Base-by-base conservation (phyloP, 169 alveolate species). In the Plasmodium fragile region DNA sequence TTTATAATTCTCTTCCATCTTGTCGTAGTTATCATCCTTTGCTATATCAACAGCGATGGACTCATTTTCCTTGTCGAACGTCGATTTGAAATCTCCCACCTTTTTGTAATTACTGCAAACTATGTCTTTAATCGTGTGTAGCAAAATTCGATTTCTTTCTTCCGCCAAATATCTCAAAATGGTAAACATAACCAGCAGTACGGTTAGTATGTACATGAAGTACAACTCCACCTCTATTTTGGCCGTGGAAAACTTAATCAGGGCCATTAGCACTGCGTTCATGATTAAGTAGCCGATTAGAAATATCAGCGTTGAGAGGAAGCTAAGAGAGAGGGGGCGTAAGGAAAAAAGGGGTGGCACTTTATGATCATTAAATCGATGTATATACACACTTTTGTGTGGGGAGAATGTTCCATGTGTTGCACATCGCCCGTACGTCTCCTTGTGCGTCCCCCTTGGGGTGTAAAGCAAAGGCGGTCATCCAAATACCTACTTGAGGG, bases 21-120 rank as follows among this genome's bases (percentile, higher is more conserved):
- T 78, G 34, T 87, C 75, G 78, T 73, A 84, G 69, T 78, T 65
- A 53, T 65, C 75, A 65, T 59, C 81, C 10, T 87, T 87, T 18
- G 79, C 52, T 11, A 78, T 69, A 79, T 87, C 69, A 10, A 87
- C 90, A 78, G 93, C 53, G 28, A 78, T 87, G 70, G 93, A 87
- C 0, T 87, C 93, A 25, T 18, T 65, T 22, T 87, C 93, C 39
- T 87, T 28, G 3, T 43, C 75, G 34, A 30, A 49, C 16, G 45
- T 36, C 10, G 73, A 6, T 25, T 53, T 79, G 45, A 25, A 39
- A 11, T 59, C 81, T 28, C 30, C 69, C 36, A 6, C 36, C 59
- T 34, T 39, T 22, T 28, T 75, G 34, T 39, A 78, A 32, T 49
- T 78, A 87, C 81, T 69, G 28, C 53, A 77, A 18, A 87, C 18